A percentile compares a stretch with the other conserved stretches of the same genome.
These are phyloP conservation scores for Arachnopeziza araneosa DNA, from an alignment of 2,329 filamentous ascomycete genomes.

Conservation along the genomic window DNA sequence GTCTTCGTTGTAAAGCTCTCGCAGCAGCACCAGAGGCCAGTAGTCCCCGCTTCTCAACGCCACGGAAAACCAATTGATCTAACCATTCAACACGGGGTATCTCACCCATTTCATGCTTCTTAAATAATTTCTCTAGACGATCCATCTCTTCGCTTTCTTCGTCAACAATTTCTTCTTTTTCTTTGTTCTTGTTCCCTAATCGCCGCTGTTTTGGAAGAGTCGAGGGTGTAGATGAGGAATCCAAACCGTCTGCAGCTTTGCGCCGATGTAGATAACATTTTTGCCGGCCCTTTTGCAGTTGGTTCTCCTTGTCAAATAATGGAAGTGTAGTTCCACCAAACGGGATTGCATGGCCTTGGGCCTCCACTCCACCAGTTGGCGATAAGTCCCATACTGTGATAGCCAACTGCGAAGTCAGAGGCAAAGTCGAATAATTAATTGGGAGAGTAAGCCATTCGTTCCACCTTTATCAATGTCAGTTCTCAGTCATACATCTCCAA, in stretches of 20 bases:
- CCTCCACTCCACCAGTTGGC: conserved; percentile 64
- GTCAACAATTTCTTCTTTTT: conserved; percentile 44
- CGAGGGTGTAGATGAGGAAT: conserved; percentile 73
- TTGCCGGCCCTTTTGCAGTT: conserved; percentile 84
- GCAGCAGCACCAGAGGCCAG: conserved; percentile 59
- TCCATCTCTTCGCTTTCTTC: conserved; percentile 81
- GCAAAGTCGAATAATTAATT: conserved; percentile 75
- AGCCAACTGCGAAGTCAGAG: conserved; percentile 75
- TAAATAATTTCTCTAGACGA: conserved; percentile 81
- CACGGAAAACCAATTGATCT: conserved; percentile 87
- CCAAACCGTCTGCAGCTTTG: conserved; percentile 78
- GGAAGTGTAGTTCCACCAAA: conserved; percentile 91
- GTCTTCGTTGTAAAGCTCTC: conserved; percentile 49
- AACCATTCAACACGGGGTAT: conserved; percentile 92
- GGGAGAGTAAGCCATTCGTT: conserved; percentile 94
- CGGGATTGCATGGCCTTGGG: conserved; percentile 73
- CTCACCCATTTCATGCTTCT: conserved; percentile 98
- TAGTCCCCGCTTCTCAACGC: conserved; percentile 71
- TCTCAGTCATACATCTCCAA: background rate
- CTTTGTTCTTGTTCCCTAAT: conserved; percentile 42
- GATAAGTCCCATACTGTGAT: conserved; percentile 96
- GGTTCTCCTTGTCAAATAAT: conserved; percentile 90
- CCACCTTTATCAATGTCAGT: conserved; percentile 56
- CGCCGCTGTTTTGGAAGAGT: conserved; percentile 50
- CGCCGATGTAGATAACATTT: conserved; percentile 83